Conservation (phyloP, 306 rosid genomes). For the Pyrus pyrifolia region DNA sequence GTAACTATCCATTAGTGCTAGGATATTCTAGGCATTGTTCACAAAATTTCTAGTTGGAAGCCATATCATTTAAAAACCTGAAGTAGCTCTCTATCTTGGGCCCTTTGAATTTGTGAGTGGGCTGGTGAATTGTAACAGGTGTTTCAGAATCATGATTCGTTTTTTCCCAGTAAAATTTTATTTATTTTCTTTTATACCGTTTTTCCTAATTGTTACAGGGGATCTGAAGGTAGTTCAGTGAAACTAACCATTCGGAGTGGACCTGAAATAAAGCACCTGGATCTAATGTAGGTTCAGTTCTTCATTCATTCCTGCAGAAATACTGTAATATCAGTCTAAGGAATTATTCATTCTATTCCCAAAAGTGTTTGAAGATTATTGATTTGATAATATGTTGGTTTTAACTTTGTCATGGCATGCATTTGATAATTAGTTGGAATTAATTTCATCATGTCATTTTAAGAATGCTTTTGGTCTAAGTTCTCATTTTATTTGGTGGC, state of each 20-base stretch:
- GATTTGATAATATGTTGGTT: not conserved
- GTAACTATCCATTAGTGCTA: not conserved
- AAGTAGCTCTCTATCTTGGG: not conserved
- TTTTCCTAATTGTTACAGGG: constrained; percentile 54
- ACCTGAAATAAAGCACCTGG: constrained; percentile 54
- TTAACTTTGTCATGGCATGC: not conserved
- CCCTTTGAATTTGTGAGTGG: not conserved
- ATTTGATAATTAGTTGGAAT: not conserved
- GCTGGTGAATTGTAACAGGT: not conserved
- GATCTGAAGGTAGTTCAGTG: constrained; percentile 84
- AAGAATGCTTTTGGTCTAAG: not conserved
- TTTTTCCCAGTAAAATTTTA: not conserved
- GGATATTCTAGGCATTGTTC: not conserved
- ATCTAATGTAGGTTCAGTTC: constrained; percentile 45
- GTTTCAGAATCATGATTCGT: not conserved
- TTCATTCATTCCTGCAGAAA: not conserved
- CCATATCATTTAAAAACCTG: not conserved
- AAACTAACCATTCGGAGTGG: constrained; percentile 77
- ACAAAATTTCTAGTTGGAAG: not conserved
- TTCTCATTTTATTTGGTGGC: not conserved
- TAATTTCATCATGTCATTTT: too few species aligned
- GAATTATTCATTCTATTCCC: not conserved
- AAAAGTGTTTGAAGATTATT: not conserved
- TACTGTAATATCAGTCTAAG: not conserved
- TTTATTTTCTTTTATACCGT: constrained; percentile 12